Percentiles rank a stretch among this genome's conserved stretches.
Evolutionary conservation across 306 rosid genomes (phyloP).

Genomic region (Urtica urens): DNA sequence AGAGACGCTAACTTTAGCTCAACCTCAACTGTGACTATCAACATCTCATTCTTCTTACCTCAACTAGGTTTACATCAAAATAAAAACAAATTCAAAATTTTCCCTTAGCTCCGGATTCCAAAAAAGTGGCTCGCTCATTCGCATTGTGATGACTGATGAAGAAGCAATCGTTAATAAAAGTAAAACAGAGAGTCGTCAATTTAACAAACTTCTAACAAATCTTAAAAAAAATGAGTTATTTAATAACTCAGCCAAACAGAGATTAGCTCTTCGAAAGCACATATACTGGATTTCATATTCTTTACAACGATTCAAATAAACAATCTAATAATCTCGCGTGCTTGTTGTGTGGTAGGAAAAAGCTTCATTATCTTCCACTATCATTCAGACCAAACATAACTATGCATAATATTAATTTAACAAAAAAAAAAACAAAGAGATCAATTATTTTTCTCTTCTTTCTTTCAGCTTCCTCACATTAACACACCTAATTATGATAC

Average conservation of each 20-base stretch:
- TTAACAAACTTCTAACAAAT: too few species aligned
- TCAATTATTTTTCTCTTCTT: background rate
- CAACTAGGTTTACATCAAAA: too few species aligned
- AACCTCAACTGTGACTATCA: background rate
- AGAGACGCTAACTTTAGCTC: too few species aligned
- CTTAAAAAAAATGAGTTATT: too few species aligned
- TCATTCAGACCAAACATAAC: slow-evolving; percentile 28
- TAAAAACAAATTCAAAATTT: background rate
- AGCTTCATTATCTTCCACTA: slow-evolving; percentile 23
- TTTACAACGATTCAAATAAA: too few species aligned
- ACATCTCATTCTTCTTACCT: too few species aligned
- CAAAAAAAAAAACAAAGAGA: slow-evolving; percentile 9
- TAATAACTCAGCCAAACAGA: too few species aligned
- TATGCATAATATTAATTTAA: slow-evolving; percentile 24
- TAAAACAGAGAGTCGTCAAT: too few species aligned
- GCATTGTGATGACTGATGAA: slow-evolving; percentile 1
- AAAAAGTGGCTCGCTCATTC: background rate
- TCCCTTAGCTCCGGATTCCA: background rate
- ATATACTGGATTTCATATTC: too few species aligned
- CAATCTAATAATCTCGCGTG: slow-evolving; percentile 1
- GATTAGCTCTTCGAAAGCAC: too few species aligned
- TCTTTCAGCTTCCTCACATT: slow-evolving; percentile 2
- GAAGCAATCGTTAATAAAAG: too few species aligned
- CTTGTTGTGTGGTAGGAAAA: slow-evolving; percentile 10
- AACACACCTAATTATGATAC: slow-evolving; percentile 19